A percentile compares a stretch with the other conserved stretches of the same genome.
These are phyloP conservation scores for Datisca glomerata DNA, from an alignment of 306 rosid species.

Conservation along the genomic window DNA sequence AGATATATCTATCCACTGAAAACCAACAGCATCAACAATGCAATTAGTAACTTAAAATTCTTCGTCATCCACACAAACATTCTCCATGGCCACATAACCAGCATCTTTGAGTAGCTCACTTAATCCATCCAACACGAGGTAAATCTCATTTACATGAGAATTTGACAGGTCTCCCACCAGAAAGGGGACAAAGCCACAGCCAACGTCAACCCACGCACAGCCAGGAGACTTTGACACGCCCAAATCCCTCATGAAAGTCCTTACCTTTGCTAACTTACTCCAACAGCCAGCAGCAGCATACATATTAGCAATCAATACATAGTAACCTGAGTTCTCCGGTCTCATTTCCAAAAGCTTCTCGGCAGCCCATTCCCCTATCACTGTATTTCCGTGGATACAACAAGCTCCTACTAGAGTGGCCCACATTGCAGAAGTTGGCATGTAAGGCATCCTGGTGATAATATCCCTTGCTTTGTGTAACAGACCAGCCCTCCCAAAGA, in stretches of 20 bases:
- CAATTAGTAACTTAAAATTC: background rate
- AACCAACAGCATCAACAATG: too few relatives aligned
- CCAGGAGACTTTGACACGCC: conserved; percentile 77
- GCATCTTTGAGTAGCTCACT: conserved; percentile 48
- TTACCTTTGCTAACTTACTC: conserved; percentile 53
- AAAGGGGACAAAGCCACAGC: conserved; percentile 44
- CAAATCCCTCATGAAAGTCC: conserved; percentile 70
- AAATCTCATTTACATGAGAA: conserved; percentile 30
- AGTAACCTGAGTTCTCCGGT: conserved; percentile 64
- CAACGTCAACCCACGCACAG: conserved; percentile 62
- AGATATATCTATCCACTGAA: background rate
- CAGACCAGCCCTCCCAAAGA: conserved; percentile 83
- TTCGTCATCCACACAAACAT: conserved; percentile 15
- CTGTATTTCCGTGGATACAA: conserved; percentile 47
- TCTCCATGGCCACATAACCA: conserved; percentile 22
- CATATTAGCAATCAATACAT: conserved; percentile 84
- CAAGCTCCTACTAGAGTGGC: conserved; percentile 79
- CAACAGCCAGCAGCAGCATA: conserved; percentile 77
- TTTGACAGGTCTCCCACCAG: conserved; percentile 58
- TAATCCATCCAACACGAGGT: conserved; percentile 52
- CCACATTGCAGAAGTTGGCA: conserved; percentile 91
- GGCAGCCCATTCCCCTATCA: conserved; percentile 81
- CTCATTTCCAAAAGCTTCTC: conserved; percentile 66
- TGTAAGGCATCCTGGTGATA: conserved; percentile 61
- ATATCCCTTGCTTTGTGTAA: conserved; percentile 45